Evolutionary conservation across 2,329 filamentous ascomycete species (phyloP).

Genomic region (Tolypocladium nubicola): DNA sequence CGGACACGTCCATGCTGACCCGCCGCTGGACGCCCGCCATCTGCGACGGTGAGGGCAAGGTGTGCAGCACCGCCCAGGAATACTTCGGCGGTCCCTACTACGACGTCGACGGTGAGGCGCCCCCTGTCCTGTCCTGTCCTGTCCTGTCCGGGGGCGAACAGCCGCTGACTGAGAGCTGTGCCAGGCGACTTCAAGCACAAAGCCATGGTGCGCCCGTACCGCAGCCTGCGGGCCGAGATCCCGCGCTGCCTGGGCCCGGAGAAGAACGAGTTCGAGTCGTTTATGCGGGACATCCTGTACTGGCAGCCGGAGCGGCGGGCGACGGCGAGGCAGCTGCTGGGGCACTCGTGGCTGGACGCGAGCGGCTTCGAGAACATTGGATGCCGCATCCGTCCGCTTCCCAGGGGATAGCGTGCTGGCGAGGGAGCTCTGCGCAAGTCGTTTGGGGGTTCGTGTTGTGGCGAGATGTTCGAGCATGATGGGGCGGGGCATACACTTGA

Average conservation of each 20-base stretch:
- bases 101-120: neutral
- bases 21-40: no score
- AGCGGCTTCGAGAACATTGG: no score
- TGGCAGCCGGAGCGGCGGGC: neutral
- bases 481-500: no score
- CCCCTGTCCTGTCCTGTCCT: neutral
- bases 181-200: no score
- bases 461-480: no score
- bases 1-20: no score
- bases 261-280: neutral
- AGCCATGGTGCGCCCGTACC: neutral
- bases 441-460: no score
- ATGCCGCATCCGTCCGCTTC: neutral
- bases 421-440: no score
- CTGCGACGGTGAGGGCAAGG: neutral
- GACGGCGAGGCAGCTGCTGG: neutral
- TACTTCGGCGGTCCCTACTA: neutral
- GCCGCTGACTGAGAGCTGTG: no score
- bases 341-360: neutral
- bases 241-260: neutral
- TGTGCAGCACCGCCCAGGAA: neutral
- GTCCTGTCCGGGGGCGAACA: neutral
- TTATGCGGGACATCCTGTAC: neutral
- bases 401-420: neutral
- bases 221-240: neutral